Conservation (phyloP, 768 basidiomycete genomes). For the Galerina sulciceps region DNA sequence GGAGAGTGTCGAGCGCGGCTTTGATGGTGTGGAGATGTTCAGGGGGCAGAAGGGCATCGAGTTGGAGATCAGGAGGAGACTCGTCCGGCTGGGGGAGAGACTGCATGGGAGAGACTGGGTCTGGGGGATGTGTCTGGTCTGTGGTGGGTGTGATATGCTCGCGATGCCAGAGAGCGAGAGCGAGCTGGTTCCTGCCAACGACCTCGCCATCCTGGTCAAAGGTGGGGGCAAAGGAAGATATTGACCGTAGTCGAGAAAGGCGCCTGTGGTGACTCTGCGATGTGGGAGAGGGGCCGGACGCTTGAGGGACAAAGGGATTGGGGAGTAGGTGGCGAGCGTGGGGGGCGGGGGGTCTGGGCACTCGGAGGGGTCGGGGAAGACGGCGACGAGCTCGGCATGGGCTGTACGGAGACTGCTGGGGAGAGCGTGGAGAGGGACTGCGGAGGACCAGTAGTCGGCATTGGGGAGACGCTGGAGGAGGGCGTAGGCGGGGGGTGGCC, state of each 20-base stretch:
- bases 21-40: conserved; percentile 64
- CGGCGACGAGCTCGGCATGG: conserved; percentile 76
- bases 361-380: conserved; percentile 65
- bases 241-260: conserved; percentile 80
- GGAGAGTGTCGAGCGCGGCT: conserved; percentile 58
- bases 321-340: conserved; percentile 63
- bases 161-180: conserved; percentile 58
- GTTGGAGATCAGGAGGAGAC: conserved; percentile 39
- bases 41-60: conserved; percentile 59
- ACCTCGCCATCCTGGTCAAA: conserved; percentile 82
- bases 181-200: conserved; percentile 64
- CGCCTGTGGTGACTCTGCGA: conserved; percentile 63
- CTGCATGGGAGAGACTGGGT: conserved; percentile 20
- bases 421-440: conserved; percentile 43
- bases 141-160: conserved; percentile 44
- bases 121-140: conserved; percentile 30
- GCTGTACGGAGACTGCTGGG: conserved; percentile 54
- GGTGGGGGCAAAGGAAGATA: conserved; percentile 78
- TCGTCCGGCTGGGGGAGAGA: conserved; percentile 20
- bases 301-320: conserved; percentile 43
- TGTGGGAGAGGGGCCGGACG: conserved; percentile 45
- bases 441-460: conserved; percentile 79
- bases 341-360: conserved; percentile 37
- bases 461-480: conserved; percentile 79
- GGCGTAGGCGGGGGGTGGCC: conserved; percentile 62